A percentile compares a stretch with the other conserved stretches of the same genome.
These are phyloP conservation scores for Clarireedia paspali DNA, from an alignment of 2,329 filamentous ascomycete genomes.

Conservation along the genomic window DNA sequence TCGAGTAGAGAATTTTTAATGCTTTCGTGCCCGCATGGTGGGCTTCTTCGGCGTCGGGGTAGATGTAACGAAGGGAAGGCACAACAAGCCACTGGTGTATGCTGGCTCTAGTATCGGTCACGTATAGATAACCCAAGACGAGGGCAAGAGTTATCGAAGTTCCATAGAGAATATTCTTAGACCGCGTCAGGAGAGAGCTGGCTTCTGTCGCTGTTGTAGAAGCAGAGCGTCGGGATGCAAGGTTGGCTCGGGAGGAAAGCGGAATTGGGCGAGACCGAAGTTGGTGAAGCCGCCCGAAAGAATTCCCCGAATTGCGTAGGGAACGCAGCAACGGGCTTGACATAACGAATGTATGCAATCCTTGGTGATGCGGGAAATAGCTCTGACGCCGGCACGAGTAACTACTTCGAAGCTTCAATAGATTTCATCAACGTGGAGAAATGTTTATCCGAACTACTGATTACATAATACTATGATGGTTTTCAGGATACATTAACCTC, in stretches of 20 bases:
- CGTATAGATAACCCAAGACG: constrained; percentile 52
- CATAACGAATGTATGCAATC: background rate
- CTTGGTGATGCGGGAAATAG: too few species aligned
- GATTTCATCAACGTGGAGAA: too few species aligned
- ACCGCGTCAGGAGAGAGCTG: constrained; percentile 33
- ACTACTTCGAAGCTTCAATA: too few species aligned
- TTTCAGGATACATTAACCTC: too few species aligned
- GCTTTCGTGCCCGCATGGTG: constrained; percentile 69
- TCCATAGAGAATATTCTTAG: constrained; percentile 44
- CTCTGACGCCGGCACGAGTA: too few species aligned
- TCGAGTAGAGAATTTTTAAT: constrained; percentile 63
- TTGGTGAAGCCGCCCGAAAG: background rate
- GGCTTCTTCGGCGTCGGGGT: constrained; percentile 81
- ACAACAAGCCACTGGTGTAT: constrained; percentile 62
- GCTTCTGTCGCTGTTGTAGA: constrained; percentile 21
- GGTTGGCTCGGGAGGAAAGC: background rate
- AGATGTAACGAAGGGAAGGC: constrained; percentile 56
- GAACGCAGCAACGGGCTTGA: constrained; percentile 5
- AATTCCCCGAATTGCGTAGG: background rate
- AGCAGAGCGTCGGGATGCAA: constrained; percentile 14
- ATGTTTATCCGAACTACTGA: too few species aligned
- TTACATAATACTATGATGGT: too few species aligned
- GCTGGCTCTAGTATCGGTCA: constrained; percentile 67
- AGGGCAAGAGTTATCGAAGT: constrained; percentile 43
- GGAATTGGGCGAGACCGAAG: background rate